Evolutionary conservation across 208 protist species (phyloP).

Genomic region (Crithidia thermophila): DNA sequence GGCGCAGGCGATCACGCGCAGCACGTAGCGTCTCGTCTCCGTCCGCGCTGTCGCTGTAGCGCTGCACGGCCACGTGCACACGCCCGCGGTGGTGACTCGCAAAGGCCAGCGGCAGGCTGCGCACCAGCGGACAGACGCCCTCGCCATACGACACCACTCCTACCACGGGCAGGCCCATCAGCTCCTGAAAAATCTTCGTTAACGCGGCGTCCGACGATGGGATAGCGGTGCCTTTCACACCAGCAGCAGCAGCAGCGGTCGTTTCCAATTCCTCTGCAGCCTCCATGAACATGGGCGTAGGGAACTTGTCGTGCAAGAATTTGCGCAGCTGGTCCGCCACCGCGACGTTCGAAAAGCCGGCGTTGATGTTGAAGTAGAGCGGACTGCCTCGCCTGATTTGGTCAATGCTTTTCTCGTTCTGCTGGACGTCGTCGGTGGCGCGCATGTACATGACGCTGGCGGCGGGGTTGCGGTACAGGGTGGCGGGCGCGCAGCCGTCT

Average conservation of each 20-base stretch:
- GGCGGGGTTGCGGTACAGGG: slow-evolving; percentile 20
- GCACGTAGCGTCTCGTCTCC: slow-evolving; percentile 5
- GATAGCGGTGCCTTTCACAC: too few species aligned
- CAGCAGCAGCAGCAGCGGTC: neutral
- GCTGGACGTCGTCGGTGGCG: slow-evolving; percentile 14
- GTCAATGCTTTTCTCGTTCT: slow-evolving; percentile 8
- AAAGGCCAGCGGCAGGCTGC: slow-evolving; percentile 44
- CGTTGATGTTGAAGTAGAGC: slow-evolving; percentile 41
- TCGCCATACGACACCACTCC: slow-evolving; percentile 43
- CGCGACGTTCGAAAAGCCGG: slow-evolving; percentile 7
- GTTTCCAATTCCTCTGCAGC: slow-evolving; percentile 23
- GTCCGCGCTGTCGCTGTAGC: slow-evolving; percentile 10
- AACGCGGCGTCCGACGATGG: neutral
- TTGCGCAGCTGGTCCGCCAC: slow-evolving; percentile 16
- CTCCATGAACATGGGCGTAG: slow-evolving; percentile 6
- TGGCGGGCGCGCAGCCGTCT: slow-evolving; percentile 45
- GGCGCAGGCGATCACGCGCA: slow-evolving; percentile 13
- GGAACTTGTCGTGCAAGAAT: slow-evolving; percentile 21
- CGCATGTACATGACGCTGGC: slow-evolving; percentile 26
- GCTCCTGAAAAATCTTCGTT: slow-evolving; percentile 19
- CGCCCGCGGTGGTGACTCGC: slow-evolving; percentile 29
- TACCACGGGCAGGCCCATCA: slow-evolving; percentile 57
- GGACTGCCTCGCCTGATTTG: neutral
- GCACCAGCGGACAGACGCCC: slow-evolving; percentile 43
- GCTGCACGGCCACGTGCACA: slow-evolving; percentile 19